A percentile compares a stretch with the other conserved stretches of the same genome.
These are phyloP conservation scores for Sordaria brevicollis DNA, from an alignment of 495 filamentous ascomycete genomes.

Conservation along the genomic window DNA sequence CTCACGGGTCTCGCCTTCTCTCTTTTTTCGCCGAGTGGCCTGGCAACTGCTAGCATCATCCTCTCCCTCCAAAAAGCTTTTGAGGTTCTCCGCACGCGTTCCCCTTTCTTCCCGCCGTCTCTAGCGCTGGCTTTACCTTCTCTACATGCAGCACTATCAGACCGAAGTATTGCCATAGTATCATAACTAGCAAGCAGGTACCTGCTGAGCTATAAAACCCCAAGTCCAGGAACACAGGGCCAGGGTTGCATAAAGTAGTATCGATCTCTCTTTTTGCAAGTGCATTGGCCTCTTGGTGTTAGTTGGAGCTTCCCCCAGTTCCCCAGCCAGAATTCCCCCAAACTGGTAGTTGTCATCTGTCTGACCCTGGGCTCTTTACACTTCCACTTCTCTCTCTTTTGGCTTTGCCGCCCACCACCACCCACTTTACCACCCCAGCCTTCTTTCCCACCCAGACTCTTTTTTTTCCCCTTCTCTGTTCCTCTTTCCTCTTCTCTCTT, in stretches of 20 bases:
- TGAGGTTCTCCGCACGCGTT: neutral
- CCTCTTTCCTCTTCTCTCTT: conserved; percentile 14
- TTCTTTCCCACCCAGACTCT: conserved; percentile 24
- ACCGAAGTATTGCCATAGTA: neutral
- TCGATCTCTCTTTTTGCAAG: neutral
- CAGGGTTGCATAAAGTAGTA: neutral
- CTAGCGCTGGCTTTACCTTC: neutral
- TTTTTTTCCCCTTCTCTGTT: conserved; percentile 14
- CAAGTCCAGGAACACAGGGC: neutral
- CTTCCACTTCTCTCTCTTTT: neutral
- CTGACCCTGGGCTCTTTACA: neutral
- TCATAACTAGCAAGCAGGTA: neutral
- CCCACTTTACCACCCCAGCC: conserved; percentile 15
- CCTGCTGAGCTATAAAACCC: neutral
- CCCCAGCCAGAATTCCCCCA: neutral
- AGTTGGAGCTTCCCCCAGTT: neutral
- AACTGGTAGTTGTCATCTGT: neutral
- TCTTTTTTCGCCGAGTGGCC: neutral
- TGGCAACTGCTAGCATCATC: neutral
- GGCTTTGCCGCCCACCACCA: conserved; percentile 23
- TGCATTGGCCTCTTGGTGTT: neutral
- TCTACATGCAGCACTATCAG: neutral
- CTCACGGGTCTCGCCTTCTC: neutral
- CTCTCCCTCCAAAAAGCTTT: neutral
- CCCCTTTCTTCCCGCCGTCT: neutral